phyloP scores from a whole-genome alignment of 352 stramenopile genomes.

The Aphanomyces euteiches region DNA sequence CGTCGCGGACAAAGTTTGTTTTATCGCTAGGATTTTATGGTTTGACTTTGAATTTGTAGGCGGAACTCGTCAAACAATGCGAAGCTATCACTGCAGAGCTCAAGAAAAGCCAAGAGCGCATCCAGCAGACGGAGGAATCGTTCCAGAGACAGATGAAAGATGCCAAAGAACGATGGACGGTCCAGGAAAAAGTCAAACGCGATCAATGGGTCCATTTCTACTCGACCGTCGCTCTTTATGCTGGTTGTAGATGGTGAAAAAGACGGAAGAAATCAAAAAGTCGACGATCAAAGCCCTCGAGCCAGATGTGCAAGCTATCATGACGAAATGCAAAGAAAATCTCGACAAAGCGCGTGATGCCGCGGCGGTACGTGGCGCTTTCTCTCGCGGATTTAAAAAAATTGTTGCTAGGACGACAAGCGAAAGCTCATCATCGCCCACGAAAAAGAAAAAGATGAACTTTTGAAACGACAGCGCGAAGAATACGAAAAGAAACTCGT shows the following conservation, averaged over 20 bases:
- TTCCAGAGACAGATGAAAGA: conserved; percentile 76
- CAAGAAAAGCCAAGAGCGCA: conserved; percentile 48
- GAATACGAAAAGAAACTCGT: conserved; percentile 69
- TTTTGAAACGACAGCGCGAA: conserved; percentile 55
- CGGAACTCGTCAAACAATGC: conserved; percentile 59
- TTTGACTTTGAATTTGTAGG: conserved; percentile 34
- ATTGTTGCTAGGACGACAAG: conserved; percentile 44
- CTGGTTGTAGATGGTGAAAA: conserved; percentile 52
- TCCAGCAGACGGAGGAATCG: conserved; percentile 48
- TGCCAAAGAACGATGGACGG: conserved; percentile 64
- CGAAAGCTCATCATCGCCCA: conserved; percentile 50
- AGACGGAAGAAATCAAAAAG: conserved; percentile 85
- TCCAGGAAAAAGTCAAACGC: conserved; percentile 62
- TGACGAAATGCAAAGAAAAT: conserved; percentile 68
- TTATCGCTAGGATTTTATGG: background rate
- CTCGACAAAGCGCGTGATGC: conserved; percentile 56
- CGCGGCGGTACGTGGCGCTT: conserved; percentile 26
- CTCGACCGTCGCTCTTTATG: background rate
- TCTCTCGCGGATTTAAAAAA: background rate
- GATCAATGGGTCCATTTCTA: conserved; percentile 53
- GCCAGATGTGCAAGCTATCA: conserved; percentile 75
- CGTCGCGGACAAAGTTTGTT: conserved; percentile 61
- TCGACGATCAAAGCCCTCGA: conserved; percentile 71
- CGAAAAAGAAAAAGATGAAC: conserved; percentile 54
- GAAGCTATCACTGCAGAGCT: conserved; percentile 65